Conservation (phyloP, 2,329 filamentous ascomycete species). For the Claviceps spartinae region DNA sequence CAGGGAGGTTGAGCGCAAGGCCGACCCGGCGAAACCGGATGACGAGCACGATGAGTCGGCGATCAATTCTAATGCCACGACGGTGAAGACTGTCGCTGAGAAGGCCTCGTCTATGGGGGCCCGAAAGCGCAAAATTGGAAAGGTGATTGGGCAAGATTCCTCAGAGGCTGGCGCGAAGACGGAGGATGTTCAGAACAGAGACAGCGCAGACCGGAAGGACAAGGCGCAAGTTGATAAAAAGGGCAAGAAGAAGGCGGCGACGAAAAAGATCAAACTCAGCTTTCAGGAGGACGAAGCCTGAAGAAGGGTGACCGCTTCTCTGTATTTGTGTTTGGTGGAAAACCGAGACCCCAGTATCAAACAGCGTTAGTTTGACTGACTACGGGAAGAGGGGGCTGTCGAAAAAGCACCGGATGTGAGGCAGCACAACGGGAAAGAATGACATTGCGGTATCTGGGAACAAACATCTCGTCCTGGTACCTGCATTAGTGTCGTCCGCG, state of each 20-base stretch:
- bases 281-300: slow-evolving; percentile 42
- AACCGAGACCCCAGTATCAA: background rate
- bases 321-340: background rate
- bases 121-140: slow-evolving; percentile 40
- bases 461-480: background rate
- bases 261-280: slow-evolving; percentile 53
- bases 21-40: slow-evolving; percentile 10
- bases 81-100: slow-evolving; percentile 12
- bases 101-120: slow-evolving; percentile 19
- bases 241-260: slow-evolving; percentile 35
- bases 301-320: slow-evolving; percentile 17
- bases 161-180: slow-evolving; percentile 13
- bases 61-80: slow-evolving; percentile 17
- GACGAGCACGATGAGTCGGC: slow-evolving; percentile 11
- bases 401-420: background rate
- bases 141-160: slow-evolving; percentile 20
- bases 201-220: slow-evolving; percentile 6
- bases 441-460: background rate
- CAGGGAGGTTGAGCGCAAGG: slow-evolving; percentile 14
- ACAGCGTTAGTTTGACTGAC: background rate
- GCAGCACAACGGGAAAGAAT: background rate
- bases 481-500: background rate
- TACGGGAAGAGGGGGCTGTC: background rate
- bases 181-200: slow-evolving; percentile 4
- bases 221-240: slow-evolving; percentile 18